phyloP scores from a whole-genome alignment of 306 rosid genomes.

The Astragalus membranaceus region DNA sequence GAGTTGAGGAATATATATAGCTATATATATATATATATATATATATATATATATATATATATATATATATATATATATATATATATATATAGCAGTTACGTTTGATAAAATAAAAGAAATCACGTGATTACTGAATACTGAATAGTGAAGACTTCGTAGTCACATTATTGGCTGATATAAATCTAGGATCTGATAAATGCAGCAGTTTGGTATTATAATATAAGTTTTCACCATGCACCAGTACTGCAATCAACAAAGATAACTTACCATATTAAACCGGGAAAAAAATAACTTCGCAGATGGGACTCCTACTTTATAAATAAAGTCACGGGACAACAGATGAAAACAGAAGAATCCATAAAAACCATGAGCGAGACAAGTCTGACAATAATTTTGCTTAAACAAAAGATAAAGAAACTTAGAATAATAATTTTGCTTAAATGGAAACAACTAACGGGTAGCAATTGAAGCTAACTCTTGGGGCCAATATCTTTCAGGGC shows the following conservation, averaged over 20 bases:
- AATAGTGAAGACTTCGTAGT: background rate
- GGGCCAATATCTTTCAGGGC: slow-evolving; percentile 77
- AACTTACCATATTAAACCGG: background rate
- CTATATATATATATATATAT: too few relatives aligned
- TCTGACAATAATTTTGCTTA: slow-evolving; percentile 16
- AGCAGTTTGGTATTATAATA: background rate
- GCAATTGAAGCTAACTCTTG: slow-evolving; percentile 30
- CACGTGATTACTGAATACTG: too few relatives aligned
- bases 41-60: too few relatives aligned
- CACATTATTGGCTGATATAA: background rate
- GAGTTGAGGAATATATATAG: too few relatives aligned
- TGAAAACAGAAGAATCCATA: slow-evolving; percentile 26
- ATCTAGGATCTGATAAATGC: background rate
- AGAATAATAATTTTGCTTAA: slow-evolving; percentile 28
- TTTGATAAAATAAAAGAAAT: too few relatives aligned
- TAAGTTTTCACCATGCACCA: background rate
- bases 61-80: too few relatives aligned
- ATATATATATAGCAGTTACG: too few relatives aligned
- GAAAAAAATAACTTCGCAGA: background rate
- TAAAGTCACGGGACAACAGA: slow-evolving; percentile 4
- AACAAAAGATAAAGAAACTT: slow-evolving; percentile 23
- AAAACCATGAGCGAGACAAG: slow-evolving; percentile 25
- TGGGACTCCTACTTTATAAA: slow-evolving; percentile 9
- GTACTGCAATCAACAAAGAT: background rate
- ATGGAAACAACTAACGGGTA: slow-evolving; percentile 28